Evolutionary conservation across 2,329 filamentous ascomycete genomes (phyloP), one percentile per base, ranked within the genome.

Genomic region (Tolypocladium sp.): DNA sequence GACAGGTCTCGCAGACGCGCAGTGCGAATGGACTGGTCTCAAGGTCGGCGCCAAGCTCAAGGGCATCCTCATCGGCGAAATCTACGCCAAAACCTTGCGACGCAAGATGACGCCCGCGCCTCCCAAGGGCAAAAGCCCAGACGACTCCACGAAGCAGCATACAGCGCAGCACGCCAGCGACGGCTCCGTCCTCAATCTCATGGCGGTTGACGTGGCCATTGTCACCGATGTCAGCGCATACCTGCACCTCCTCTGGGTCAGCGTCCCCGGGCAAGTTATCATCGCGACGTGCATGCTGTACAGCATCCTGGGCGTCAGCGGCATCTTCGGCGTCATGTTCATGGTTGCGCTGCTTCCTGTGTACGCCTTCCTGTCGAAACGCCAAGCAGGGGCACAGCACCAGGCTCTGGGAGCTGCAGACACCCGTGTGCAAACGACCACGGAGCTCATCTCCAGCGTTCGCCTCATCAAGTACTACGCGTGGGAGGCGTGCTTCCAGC

Each of bases 391-490:
- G 12, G 57, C 57, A 4, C 30, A 33, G 13, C 30, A 22, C 12
- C 38, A 51, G 30, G 38, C 42, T 4, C 9, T 40, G 1, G n/a
- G 27, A 13, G 33, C 37, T 12, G 54, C 57, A 8, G 30, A n/a
- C 30, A 1, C 13, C 2, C 53, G 57, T n/a, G 22, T 30, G 15
- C n/a, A 46, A 20, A 13, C 40, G n/a, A 35, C 44, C 20, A 17
- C 27, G 7, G 88, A 91, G 69, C 85, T 85, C 1, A 73, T 91
- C 1, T 83, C 87, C 65, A 87, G 88, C 13, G 90, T 91, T 58
- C 81, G 87, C 2, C 87, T 90, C 69, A 88, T 91, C 72, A 91
- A 91, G 66, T 89, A 90, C 66, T 86, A 86, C 0, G 88, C 87
- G 1, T 73, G 89, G 6, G 88, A 91, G 69, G 71, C 76, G 13